These are phyloP conservation scores for Colletotrichum tropicicola DNA, from an alignment of 2,329 filamentous ascomycete species.

Conservation along the genomic window DNA sequence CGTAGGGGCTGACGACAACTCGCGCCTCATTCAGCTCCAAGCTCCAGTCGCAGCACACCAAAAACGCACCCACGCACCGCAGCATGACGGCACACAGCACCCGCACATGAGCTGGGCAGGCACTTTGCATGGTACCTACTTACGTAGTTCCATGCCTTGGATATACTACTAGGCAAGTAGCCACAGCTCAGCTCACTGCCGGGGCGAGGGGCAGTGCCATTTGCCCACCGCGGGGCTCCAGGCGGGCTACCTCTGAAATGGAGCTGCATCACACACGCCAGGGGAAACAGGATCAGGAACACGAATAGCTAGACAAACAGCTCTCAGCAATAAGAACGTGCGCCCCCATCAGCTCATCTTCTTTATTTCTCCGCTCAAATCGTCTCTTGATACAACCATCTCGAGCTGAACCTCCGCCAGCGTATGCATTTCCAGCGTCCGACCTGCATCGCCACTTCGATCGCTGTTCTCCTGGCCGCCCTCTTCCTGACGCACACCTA, in stretches of 20 bases:
- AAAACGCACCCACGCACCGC: not conserved
- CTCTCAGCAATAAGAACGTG: constrained; percentile 13
- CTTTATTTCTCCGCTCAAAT: not conserved
- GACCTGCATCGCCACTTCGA: constrained; percentile 29
- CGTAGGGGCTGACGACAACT: constrained; percentile 28
- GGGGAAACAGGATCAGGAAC: not conserved
- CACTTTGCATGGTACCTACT: not conserved
- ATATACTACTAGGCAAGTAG: too few relatives aligned
- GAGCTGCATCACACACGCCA: not conserved
- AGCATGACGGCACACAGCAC: constrained; percentile 4
- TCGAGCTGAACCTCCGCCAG: too few relatives aligned
- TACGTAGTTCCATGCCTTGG: too few relatives aligned
- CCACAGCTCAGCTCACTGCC: not conserved
- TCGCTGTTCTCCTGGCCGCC: constrained; percentile 32
- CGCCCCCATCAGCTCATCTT: not conserved
- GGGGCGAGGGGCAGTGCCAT: constrained; percentile 19
- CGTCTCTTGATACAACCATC: not conserved
- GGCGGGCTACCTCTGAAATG: constrained; percentile 2
- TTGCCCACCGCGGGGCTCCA: constrained; percentile 10
- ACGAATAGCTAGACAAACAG: not conserved
- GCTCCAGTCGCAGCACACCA: constrained; percentile 8
- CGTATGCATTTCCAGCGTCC: constrained; percentile 28
- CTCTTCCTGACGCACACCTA: constrained; percentile 33
- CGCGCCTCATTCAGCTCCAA: constrained; percentile 10
- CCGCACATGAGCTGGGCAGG: not conserved